Evolutionary conservation across 805 yeast species (phyloP), one percentile per base, ranked within the genome.

Genomic region (Yamadazyma phyllophila): DNA sequence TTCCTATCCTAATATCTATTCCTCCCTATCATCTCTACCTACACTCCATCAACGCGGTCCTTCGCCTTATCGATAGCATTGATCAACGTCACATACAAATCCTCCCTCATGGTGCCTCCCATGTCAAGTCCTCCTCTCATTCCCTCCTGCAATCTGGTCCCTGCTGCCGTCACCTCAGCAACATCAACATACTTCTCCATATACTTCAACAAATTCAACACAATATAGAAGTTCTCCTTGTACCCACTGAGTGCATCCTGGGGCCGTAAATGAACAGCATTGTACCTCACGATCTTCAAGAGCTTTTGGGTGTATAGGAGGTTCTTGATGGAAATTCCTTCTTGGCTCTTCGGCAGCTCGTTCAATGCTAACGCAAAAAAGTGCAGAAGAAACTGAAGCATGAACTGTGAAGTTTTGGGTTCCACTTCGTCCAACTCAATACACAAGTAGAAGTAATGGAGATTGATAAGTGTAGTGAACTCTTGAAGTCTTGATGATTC

Each of bases 341-440:
- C 44, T 8, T 47, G 49, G 26, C 51, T 55, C 17, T 53, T 50
- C 34, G 34, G 38, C 11, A 24, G 24, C 20, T 51, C 54, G 13
- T 45, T 47, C 27, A 71, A 50, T 3, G 45, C 26, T 40, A 71
- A 60, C 11, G 70, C 58, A 48, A 69, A 71, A 10, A 69, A 67
- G 50, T 67, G 67, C 17, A 70, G 66, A 35, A 71, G 56, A 47
- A 70, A 71, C 47, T 71, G 76, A 13, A 69, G 57, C 7, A 73
- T 63, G 51, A 70, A 70, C 49, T 71, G 76, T 39, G 62, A 62
- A 41, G 68, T 63, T 45, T 71, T 69, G 13, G 66, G 63, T 4
- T 63, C 46, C 2, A 69, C 46, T 52, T 69, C 74, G 54, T 71
- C 76, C 24, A 72, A 50, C 52, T 72, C 76, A 17, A 70, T 64